phyloP scores from a whole-genome alignment of 2,329 filamentous ascomycete genomes.

The Aspergillaceae sp. region DNA sequence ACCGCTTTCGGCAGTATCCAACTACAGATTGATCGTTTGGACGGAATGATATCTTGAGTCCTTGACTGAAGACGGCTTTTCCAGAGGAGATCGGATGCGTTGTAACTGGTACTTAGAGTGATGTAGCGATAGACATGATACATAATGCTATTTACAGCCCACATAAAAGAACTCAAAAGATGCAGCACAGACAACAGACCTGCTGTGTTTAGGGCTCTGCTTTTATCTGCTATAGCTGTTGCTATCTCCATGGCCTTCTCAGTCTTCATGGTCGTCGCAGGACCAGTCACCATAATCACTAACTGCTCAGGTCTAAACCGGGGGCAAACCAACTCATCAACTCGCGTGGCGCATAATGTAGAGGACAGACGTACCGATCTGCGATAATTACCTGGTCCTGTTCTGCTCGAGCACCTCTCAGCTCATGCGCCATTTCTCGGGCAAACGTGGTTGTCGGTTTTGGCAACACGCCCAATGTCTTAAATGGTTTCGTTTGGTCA shows the following conservation, averaged over 20 bases:
- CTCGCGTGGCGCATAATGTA: neutral
- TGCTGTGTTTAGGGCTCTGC: neutral
- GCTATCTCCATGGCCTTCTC: constrained; percentile 4
- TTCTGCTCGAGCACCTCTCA: constrained; percentile 1
- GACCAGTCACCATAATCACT: constrained; percentile 4
- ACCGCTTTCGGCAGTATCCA: constrained; percentile 12
- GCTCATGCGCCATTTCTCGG: constrained; percentile 3
- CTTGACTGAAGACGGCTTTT: too few relatives aligned
- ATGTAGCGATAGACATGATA: too few relatives aligned
- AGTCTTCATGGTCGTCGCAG: constrained; percentile 3
- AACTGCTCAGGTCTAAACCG: constrained; percentile 1
- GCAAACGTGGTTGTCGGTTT: constrained; percentile 1
- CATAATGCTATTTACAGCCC: neutral
- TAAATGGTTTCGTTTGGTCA: constrained; percentile 1
- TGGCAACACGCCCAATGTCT: neutral
- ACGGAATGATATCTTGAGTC: too few relatives aligned
- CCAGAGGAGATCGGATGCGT: too few relatives aligned
- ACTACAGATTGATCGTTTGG: too few relatives aligned
- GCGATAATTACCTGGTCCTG: neutral
- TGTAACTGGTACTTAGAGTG: too few relatives aligned
- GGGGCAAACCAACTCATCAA: neutral
- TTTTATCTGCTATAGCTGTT: neutral
- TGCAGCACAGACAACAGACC: constrained; percentile 1
- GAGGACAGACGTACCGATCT: constrained; percentile 1
- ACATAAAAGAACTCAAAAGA: neutral